Conservation (phyloP, 768 basidiomycete species). For the Auriscalpium orientale region DNA sequence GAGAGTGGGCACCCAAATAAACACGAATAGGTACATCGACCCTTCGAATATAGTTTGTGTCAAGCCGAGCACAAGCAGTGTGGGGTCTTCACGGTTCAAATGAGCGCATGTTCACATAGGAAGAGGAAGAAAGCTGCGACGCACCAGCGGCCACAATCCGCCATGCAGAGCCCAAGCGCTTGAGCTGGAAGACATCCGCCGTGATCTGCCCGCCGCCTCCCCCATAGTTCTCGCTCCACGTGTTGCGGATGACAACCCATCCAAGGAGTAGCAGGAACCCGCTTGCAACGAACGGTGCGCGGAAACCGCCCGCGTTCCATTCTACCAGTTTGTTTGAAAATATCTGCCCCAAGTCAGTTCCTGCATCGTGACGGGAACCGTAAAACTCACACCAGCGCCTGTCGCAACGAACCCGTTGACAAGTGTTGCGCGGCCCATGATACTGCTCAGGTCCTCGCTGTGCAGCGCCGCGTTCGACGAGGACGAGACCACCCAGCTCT, state of each 20-base stretch:
- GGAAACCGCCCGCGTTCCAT: conserved; percentile 38
- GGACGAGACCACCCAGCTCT: conserved; percentile 70
- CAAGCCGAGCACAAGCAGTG: conserved; percentile 57
- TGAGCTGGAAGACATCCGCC: conserved; percentile 42
- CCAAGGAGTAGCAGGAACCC: conserved; percentile 45
- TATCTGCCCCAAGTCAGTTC: background rate
- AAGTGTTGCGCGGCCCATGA: conserved; percentile 68
- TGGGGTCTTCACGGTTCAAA: conserved; percentile 35
- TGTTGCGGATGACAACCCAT: conserved; percentile 46
- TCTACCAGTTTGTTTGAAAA: conserved; percentile 49
- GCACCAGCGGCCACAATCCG: conserved; percentile 34
- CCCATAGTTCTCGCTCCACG: conserved; percentile 71
- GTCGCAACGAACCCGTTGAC: conserved; percentile 70
- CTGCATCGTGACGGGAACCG: background rate
- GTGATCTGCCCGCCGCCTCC: conserved; percentile 24
- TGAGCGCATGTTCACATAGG: background rate
- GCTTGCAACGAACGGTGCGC: conserved; percentile 61
- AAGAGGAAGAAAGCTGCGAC: background rate
- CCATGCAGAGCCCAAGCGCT: conserved; percentile 48
- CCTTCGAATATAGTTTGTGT: conserved; percentile 80
- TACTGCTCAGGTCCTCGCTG: conserved; percentile 51
- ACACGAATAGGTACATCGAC: conserved; percentile 81
- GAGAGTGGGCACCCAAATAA: conserved; percentile 72
- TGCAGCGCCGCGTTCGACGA: conserved; percentile 44
- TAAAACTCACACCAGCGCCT: conserved; percentile 52